Base-by-base conservation (phyloP, 257 asterid species). In the Buddleja alternifolia region DNA sequence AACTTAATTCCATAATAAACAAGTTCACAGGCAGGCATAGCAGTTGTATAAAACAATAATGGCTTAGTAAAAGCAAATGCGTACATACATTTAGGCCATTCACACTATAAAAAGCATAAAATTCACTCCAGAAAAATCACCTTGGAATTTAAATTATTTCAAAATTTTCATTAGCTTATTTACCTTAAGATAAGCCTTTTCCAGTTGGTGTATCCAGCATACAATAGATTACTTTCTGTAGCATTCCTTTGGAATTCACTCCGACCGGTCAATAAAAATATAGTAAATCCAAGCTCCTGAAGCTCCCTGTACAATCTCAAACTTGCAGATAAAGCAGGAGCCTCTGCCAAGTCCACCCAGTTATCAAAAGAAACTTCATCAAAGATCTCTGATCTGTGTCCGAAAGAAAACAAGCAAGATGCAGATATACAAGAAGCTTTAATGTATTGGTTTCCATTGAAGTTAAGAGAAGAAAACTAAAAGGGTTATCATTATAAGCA, bases 171-270 rank as follows among this genome's bases (percentile, higher is more conserved):
- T 37, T 5, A 8, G 46, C 36, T 41, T 52, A 65, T 32, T 41
- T 84, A 89, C 98, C 98, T 93, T 81, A 93, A 65, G 69, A 90
- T 52, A 50, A 93, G 96, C 77, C 83, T 88, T 73, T 90, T 82
- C 95, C 96, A 93, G 76, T 80, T 80, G 77, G 69, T 78, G 83
- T 79, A 90, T 73, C 97, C 97, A 52, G 86, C 84, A 50, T 63
- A 44, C 46, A 55, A 44, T 4, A 88, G 82, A 77, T 90, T 90
- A 48, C 70, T 73, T 69, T 71, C 85, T 4, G 98, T 93, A 10
- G 55, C 75, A 48, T 86, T 80, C 88, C 98, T 86, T 75, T 93
- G 96, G 50, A 48, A 68, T 74, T 93, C 97, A 58, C 44, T 41
- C 59, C 97, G 87, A 4, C 97, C 97, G 0, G 98, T 93, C 78